Evolutionary conservation across 2,329 filamentous ascomycete genomes (phyloP).

Genomic region (Beauveria australis): DNA sequence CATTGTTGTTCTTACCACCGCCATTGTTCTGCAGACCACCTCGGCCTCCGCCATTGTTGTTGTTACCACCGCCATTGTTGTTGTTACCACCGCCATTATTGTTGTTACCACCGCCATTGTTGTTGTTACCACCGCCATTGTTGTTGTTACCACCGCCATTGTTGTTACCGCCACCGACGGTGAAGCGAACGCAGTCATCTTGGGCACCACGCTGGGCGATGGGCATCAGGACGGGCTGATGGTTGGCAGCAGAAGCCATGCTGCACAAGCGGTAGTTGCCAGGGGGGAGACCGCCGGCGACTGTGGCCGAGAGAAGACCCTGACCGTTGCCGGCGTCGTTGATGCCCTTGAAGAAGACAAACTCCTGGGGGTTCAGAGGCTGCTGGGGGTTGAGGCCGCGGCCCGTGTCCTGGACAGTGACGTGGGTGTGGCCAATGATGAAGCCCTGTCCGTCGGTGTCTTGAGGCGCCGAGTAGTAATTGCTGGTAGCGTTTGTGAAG

Average conservation of each 20-base stretch:
- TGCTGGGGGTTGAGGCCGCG: conserved; percentile 38
- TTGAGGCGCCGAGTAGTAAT: conserved; percentile 55
- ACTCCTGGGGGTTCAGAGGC: conserved; percentile 45
- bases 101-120: conserved; percentile 15
- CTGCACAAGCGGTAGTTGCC: conserved; percentile 60
- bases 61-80: no score
- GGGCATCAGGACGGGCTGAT: conserved; percentile 59
- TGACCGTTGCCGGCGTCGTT: conserved; percentile 51
- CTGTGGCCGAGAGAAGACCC: conserved; percentile 43
- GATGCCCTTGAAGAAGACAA: conserved; percentile 60
- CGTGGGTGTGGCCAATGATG: conserved; percentile 52
- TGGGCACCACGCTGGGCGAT: conserved; percentile 59
- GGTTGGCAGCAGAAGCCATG: conserved; percentile 55
- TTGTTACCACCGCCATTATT: background rate
- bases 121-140: conserved; percentile 17
- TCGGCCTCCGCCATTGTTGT: background rate
- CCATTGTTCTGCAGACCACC: conserved; percentile 6
- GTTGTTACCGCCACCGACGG: conserved; percentile 30
- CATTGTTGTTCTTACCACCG: background rate
- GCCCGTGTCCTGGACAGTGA: conserved; percentile 50
- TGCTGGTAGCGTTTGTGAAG: conserved; percentile 52
- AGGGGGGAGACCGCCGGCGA: conserved; percentile 49
- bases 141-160: conserved; percentile 17
- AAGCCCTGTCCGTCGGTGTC: conserved; percentile 37
- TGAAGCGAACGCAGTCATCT: conserved; percentile 57